These are phyloP conservation scores for Aspergillus sp. DNA, from an alignment of 2,329 filamentous ascomycete genomes.

Conservation along the genomic window DNA sequence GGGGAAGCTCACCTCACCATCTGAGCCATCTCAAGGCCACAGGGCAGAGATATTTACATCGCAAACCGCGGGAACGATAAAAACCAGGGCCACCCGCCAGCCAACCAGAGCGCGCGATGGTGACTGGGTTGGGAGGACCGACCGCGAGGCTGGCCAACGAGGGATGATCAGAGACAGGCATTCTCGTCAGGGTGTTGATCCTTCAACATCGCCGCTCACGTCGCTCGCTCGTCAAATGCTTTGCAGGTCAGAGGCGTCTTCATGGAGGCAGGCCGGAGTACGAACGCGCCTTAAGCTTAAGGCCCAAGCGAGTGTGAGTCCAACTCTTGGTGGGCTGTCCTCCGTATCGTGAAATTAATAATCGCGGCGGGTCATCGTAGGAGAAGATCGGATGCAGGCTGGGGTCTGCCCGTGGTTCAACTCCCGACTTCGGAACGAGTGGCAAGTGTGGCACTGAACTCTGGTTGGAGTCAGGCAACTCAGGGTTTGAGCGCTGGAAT, in stretches of 20 bases:
- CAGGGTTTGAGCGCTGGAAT: no score
- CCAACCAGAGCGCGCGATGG: constrained; percentile 4
- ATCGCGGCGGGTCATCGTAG: constrained; percentile 5
- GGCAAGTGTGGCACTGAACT: not conserved
- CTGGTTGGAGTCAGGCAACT: not conserved
- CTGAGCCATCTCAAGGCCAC: not conserved
- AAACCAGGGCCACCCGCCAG: constrained; percentile 10
- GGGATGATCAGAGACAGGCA: constrained; percentile 12
- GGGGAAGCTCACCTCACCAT: not conserved
- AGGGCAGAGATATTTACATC: constrained; percentile 14
- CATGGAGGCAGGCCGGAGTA: no score
- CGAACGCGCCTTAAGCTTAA: not conserved
- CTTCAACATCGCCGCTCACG: not conserved
- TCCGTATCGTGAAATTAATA: constrained; percentile 1
- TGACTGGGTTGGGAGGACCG: not conserved
- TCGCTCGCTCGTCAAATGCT: not conserved
- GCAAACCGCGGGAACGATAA: constrained; percentile 22
- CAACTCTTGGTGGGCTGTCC: no score
- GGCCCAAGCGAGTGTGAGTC: no score
- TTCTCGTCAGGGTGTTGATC: constrained; percentile 1
- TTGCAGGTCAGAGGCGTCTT: not conserved
- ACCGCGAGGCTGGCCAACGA: constrained; percentile 15
- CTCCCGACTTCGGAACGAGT: constrained; percentile 18
- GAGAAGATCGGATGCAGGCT: constrained; percentile 6
- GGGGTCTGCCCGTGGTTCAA: constrained; percentile 12